Conservation (phyloP, 192 early-diverging fungal species). For the Dispira parvispora region DNA sequence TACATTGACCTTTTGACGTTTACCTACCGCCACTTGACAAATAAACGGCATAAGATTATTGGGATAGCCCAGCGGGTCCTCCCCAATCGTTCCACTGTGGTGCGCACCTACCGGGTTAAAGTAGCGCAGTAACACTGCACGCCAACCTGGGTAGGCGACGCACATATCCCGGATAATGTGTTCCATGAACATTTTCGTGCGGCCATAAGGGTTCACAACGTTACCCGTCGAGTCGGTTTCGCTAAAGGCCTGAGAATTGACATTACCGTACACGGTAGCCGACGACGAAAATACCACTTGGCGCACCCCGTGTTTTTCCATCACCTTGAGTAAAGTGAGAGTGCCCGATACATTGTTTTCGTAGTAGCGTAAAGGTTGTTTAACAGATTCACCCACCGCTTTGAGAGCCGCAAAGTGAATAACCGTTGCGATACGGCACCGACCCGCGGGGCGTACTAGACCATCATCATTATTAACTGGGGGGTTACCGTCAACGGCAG, state of each 20-base stretch:
- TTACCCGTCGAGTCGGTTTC: conserved; percentile 51
- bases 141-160: conserved; percentile 40
- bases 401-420: conserved; percentile 83
- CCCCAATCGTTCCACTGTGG: conserved; percentile 76
- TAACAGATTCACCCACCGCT: conserved; percentile 66
- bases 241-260: conserved; percentile 24
- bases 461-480: no score
- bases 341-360: conserved; percentile 88
- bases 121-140: conserved; percentile 57
- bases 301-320: conserved; percentile 65
- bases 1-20: conserved; percentile 64
- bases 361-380: conserved; percentile 76
- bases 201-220: conserved; percentile 82
- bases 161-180: conserved; percentile 62
- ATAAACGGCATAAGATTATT: conserved; percentile 87
- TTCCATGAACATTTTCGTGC: conserved; percentile 91
- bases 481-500: background rate
- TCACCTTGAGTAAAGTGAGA: conserved; percentile 62
- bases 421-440: conserved; percentile 35
- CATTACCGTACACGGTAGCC: conserved; percentile 77
- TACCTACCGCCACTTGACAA: conserved; percentile 70
- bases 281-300: conserved; percentile 91
- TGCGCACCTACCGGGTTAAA: conserved; percentile 95
- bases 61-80: conserved; percentile 70
- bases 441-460: background rate